A percentile compares a stretch with the other conserved stretches of the same genome.
phyloP scores from a whole-genome alignment of 805 yeast species.

The Suhomyces sp. region DNA sequence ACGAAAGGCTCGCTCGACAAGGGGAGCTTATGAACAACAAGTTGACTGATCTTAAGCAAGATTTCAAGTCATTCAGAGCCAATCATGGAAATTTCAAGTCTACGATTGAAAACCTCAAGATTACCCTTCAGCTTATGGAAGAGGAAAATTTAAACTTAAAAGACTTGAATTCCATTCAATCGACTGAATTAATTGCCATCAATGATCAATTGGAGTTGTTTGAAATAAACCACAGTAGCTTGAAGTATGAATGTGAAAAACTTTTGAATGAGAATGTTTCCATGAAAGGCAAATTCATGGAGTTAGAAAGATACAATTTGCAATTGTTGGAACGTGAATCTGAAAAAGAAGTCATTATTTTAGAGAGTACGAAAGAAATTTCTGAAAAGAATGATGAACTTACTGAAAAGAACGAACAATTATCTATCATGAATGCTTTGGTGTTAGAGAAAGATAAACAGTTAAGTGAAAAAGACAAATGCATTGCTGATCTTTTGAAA shows the following conservation, averaged over 20 bases:
- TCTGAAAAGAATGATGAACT: slow-evolving; percentile 7
- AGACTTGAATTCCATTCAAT: slow-evolving; percentile 8
- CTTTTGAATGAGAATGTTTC: slow-evolving; percentile 5
- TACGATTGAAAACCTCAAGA: slow-evolving; percentile 6
- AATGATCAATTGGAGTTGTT: slow-evolving; percentile 10
- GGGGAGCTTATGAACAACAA: slow-evolving; percentile 6
- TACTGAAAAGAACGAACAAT: slow-evolving; percentile 3
- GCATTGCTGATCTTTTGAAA: slow-evolving; percentile 2
- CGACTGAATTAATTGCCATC: slow-evolving; percentile 7
- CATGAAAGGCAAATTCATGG: slow-evolving; percentile 3
- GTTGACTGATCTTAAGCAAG: slow-evolving; percentile 11
- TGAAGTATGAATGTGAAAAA: slow-evolving; percentile 8
- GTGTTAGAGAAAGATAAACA: slow-evolving; percentile 6
- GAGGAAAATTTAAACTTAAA: slow-evolving; percentile 11
- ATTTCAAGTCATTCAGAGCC: slow-evolving; percentile 10
- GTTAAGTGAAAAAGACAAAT: slow-evolving; percentile 5
- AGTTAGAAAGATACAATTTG: slow-evolving; percentile 3
- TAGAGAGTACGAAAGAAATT: slow-evolving; percentile 11
- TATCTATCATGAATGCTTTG: slow-evolving; percentile 1
- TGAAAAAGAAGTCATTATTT: slow-evolving; percentile 11
- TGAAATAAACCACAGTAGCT: slow-evolving; percentile 8
- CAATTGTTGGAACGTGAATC: slow-evolving; percentile 7
- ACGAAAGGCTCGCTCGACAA: slow-evolving; percentile 4
- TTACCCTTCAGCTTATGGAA: slow-evolving; percentile 2
- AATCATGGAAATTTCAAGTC: slow-evolving; percentile 8